phyloP scores from a whole-genome alignment of 2,329 filamentous ascomycete species.

The Intubia oerlemansii region DNA sequence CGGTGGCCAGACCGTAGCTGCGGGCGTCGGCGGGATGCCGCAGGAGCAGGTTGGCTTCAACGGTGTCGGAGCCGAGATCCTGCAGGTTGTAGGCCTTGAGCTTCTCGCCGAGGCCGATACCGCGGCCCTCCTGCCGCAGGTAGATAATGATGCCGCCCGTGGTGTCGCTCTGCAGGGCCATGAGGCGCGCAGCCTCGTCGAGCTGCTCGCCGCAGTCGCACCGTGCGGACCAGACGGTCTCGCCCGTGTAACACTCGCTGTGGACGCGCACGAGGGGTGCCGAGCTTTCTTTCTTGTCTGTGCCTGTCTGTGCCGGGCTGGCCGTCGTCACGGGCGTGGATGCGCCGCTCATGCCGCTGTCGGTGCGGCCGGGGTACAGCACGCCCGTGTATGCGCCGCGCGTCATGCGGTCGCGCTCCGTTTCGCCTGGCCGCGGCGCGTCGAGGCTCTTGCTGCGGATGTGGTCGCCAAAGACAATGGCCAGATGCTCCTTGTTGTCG shows the following conservation, averaged over 20 bases:
- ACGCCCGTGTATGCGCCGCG: slow-evolving; percentile 80
- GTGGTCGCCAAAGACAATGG: slow-evolving; percentile 81
- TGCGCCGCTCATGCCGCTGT: slow-evolving; percentile 32
- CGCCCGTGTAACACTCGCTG: slow-evolving; percentile 94
- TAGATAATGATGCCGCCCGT: slow-evolving; percentile 86
- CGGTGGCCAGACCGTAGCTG: slow-evolving; percentile 89
- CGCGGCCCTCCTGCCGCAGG: slow-evolving; percentile 82
- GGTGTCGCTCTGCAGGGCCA: slow-evolving; percentile 46
- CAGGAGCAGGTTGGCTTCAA: slow-evolving; percentile 81
- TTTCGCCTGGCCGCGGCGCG: slow-evolving; percentile 51
- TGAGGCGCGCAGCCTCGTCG: slow-evolving; percentile 83
- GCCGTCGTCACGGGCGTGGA: slow-evolving; percentile 1
- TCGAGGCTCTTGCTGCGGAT: slow-evolving; percentile 60
- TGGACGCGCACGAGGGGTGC: slow-evolving; percentile 64
- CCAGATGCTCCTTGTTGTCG: slow-evolving; percentile 89
- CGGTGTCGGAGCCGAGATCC: slow-evolving; percentile 90
- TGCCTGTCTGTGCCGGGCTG: background rate
- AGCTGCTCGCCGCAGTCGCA: slow-evolving; percentile 97
- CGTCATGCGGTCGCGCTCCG: slow-evolving; percentile 80
- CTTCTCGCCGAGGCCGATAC: slow-evolving; percentile 87
- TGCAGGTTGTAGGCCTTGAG: slow-evolving; percentile 96
- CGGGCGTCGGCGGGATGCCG: slow-evolving; percentile 86
- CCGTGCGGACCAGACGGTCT: slow-evolving; percentile 93
- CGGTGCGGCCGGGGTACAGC: slow-evolving; percentile 65
- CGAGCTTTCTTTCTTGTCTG: background rate